Conservation (phyloP, 2,329 filamentous ascomycete species). For the Fusarium multiceps region DNA sequence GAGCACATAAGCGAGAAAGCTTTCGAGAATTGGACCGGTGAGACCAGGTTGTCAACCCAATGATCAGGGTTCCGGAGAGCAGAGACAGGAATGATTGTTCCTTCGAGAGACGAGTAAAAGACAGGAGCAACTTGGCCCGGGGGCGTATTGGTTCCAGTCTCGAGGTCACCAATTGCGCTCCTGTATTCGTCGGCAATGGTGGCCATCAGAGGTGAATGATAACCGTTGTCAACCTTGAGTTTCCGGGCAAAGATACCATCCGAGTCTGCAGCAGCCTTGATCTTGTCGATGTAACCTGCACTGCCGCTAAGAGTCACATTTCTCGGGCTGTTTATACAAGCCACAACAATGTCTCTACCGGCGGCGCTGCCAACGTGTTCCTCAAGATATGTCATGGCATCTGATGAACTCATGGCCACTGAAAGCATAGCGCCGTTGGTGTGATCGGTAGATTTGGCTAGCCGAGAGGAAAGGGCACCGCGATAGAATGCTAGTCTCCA, state of each 20-base stretch:
- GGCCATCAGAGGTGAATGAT: conserved; percentile 62
- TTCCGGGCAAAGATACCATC: conserved; percentile 21
- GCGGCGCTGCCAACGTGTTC: conserved; percentile 6
- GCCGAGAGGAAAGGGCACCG: conserved; percentile 34
- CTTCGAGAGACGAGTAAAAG: conserved; percentile 26
- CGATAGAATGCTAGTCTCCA: conserved; percentile 52
- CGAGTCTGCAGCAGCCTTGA: conserved; percentile 7
- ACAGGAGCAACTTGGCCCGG: background rate
- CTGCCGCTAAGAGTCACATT: conserved; percentile 32
- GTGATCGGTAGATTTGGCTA: background rate
- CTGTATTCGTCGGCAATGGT: conserved; percentile 8
- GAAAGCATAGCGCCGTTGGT: conserved; percentile 50
- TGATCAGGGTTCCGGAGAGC: conserved; percentile 55
- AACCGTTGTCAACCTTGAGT: conserved; percentile 59
- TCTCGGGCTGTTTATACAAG: conserved; percentile 30
- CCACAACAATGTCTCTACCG: conserved; percentile 2
- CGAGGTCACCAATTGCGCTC: background rate
- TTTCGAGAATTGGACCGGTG: conserved; percentile 57
- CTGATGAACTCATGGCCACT: conserved; percentile 44
- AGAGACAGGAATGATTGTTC: conserved; percentile 11
- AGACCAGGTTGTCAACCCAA: conserved; percentile 58
- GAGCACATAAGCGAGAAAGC: conserved; percentile 6
- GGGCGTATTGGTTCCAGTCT: background rate
- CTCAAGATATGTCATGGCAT: conserved; percentile 35
- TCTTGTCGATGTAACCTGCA: conserved; percentile 10